phyloP scores from a whole-genome alignment of 148 eudicot species.

The Camellia granthamiana region DNA sequence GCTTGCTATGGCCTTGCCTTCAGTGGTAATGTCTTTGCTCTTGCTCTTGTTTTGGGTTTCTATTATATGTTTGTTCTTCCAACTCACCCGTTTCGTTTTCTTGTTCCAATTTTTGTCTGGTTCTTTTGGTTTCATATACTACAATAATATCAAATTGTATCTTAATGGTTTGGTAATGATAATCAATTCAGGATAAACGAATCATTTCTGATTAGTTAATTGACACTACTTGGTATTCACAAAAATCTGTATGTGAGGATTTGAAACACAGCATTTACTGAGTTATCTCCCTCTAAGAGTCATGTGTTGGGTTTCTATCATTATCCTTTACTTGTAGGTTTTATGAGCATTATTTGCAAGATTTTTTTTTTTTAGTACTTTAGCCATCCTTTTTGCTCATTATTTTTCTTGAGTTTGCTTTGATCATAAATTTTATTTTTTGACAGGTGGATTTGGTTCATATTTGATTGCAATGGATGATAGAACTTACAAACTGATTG shows the following conservation, averaged over 20 bases:
- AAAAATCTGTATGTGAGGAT: too few species aligned
- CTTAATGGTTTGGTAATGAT: too few species aligned
- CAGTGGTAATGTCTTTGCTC: slow-evolving; percentile 42
- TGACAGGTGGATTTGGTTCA: slow-evolving; percentile 85
- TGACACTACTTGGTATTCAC: too few species aligned
- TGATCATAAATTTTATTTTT: slow-evolving; percentile 6
- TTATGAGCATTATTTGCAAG: background rate
- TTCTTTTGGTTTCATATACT: background rate
- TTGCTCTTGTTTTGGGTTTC: background rate
- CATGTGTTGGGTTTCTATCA: background rate
- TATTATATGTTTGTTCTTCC: background rate
- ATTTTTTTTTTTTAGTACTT: background rate
- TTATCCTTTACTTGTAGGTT: background rate
- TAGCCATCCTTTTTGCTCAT: background rate
- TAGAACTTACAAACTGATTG: slow-evolving; percentile 80
- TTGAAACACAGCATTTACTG: too few species aligned
- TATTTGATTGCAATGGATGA: slow-evolving; percentile 93
- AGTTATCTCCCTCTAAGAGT: background rate
- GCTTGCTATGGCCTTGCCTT: slow-evolving; percentile 89
- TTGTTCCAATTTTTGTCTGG: background rate
- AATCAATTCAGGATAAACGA: too few species aligned
- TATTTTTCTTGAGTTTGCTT: background rate
- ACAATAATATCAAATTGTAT: too few species aligned
- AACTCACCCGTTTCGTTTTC: background rate
- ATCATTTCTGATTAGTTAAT: too few species aligned